Base-by-base conservation (phyloP, 345 rosid genomes). In the Populus deltoides region DNA sequence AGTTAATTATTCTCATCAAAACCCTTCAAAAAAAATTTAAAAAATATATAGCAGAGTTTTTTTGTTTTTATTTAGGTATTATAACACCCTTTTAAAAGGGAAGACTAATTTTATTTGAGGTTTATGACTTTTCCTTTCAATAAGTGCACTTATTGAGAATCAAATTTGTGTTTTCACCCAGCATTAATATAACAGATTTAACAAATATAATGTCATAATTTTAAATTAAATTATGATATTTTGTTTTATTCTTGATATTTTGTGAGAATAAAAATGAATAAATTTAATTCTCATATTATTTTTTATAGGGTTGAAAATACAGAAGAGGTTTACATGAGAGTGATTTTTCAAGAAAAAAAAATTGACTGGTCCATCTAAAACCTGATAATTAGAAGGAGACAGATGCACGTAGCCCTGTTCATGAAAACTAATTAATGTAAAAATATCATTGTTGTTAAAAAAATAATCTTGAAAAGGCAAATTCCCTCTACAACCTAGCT, bases 51-150 rank as follows among this genome's bases (percentile, higher is more conserved):
- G 1, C 18, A 47, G 1, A 9, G n/a, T 1, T 39, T 39, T 27
- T 27, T 27, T 27, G 27, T 27, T 27, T 27, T 27, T 27, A 27
- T 27, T 1, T 0, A 0, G 27, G 1, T 27, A 27, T 27, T 1
- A 1, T 27, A 1, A 0, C 1, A 0, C 1, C 1, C 1, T 27
- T 27, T 27, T 27, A 27, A 27, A 27, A 1, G 27, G 1, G 1
- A 0, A 27, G 27, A 27, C 27, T 27, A 27, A 1, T 27, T 1
- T 1, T 1, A 1, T 27, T 27, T 1, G 1, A 1, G 27, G 1
- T 27, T 27, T 27, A 1, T 27, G 27, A 27, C 1, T 27, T 0
- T 27, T 1, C 1, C 27, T 27, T 0, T 1, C 1, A 27, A 27
- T 27, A 27, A 1, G 27, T 27, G 27, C 1, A 1, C 1, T 27